Conservation (phyloP, 2,329 filamentous ascomycete species). For the Fusarium nisikadoi region DNA sequence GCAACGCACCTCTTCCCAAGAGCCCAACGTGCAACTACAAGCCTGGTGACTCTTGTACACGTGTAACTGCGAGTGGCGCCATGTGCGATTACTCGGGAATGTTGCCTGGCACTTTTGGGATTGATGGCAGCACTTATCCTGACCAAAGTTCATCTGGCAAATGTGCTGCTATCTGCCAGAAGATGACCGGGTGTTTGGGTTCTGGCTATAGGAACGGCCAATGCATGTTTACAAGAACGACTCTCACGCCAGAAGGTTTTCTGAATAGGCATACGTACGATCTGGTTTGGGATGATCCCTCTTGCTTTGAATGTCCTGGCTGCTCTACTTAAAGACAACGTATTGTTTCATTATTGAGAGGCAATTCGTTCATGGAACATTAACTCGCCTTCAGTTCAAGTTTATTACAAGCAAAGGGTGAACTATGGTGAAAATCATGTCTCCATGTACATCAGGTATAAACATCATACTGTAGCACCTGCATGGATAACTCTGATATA, state of each 20-base stretch:
- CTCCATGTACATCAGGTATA: fast-evolving
- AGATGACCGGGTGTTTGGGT: background rate
- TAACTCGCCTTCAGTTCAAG: fast-evolving
- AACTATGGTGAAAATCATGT: fast-evolving
- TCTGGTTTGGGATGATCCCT: background rate
- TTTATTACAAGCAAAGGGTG: fast-evolving
- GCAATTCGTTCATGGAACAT: fast-evolving
- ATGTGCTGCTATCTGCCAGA: background rate
- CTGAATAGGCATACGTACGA: background rate
- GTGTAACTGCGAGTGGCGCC: background rate
- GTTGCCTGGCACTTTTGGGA: background rate
- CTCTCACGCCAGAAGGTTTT: background rate
- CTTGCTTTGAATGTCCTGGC: background rate
- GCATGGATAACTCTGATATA: background rate
- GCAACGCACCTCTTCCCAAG: background rate
- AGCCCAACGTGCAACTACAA: conserved; percentile 5
- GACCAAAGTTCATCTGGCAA: background rate
- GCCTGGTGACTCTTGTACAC: background rate
- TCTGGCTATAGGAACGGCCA: background rate
- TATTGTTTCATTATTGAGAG: too few relatives aligned
- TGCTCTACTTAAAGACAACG: background rate
- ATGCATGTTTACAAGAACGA: background rate
- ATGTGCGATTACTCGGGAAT: background rate
- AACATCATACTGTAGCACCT: fast-evolving
- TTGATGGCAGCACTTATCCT: background rate